phyloP scores from a whole-genome alignment of 805 yeast genomes.

The Candida insectorum region DNA sequence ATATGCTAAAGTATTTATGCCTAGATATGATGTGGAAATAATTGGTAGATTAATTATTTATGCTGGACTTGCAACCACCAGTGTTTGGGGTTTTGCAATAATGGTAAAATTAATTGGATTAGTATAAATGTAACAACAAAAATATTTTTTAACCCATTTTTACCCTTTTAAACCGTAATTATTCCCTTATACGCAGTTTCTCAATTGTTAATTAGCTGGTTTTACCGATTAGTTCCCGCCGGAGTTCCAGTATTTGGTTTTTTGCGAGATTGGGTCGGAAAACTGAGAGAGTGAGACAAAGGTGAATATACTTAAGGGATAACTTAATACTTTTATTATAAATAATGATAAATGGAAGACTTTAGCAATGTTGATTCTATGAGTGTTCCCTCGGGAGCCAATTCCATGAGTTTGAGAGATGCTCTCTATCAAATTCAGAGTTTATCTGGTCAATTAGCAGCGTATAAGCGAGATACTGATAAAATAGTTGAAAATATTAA shows the following conservation, averaged over 20 bases:
- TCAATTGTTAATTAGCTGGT: too few species aligned
- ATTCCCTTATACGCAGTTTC: too few species aligned
- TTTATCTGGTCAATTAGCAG: not conserved
- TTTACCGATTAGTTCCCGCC: too few species aligned
- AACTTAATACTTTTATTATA: not conserved
- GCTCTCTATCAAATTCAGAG: not conserved
- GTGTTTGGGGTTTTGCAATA: slow-evolving; percentile 42
- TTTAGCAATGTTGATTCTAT: too few species aligned
- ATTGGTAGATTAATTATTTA: slow-evolving; percentile 75
- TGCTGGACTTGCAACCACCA: slow-evolving; percentile 69
- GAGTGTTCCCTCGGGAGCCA: too few species aligned
- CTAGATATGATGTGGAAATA: slow-evolving; percentile 72
- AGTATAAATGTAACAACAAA: too few species aligned
- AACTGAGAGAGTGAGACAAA: not conserved
- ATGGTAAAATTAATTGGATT: slow-evolving; percentile 16
- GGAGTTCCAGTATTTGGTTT: slow-evolving; percentile 1
- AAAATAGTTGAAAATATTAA: slow-evolving; percentile 20
- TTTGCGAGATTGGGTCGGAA: not conserved
- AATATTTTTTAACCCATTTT: too few species aligned
- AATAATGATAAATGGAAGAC: slow-evolving; percentile 9
- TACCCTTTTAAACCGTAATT: too few species aligned
- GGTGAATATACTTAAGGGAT: not conserved
- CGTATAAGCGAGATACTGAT: slow-evolving; percentile 15
- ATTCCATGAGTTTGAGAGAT: not conserved
- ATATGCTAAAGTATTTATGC: slow-evolving; percentile 45